Evolutionary conservation across 169 alveolate species (phyloP).

Genomic region (Plasmodium falciparum): DNA sequence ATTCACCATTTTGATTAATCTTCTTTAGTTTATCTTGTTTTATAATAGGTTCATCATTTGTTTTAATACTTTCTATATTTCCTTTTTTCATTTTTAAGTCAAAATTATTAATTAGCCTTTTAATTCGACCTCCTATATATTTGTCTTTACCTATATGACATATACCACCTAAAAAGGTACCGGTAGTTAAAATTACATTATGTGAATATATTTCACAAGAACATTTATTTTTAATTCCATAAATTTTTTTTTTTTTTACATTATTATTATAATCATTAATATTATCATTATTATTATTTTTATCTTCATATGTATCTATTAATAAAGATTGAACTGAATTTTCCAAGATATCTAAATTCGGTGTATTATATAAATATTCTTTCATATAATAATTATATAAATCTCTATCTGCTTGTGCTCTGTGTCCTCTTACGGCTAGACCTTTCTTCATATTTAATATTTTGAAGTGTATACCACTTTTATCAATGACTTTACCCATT

Average conservation of each 20-base stretch:
- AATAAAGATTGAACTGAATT: conserved; percentile 81
- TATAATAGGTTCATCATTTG: no score
- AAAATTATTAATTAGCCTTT: conserved; percentile 6
- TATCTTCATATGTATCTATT: conserved; percentile 8
- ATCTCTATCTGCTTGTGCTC: conserved; percentile 93
- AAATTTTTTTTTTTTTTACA: conserved; percentile 49
- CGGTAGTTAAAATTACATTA: conserved; percentile 91
- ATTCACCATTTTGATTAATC: background rate
- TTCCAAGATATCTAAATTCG: conserved; percentile 62
- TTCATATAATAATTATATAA: conserved; percentile 86
- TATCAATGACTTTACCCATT: conserved; percentile 91
- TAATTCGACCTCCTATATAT: conserved; percentile 65
- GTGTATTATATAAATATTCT: conserved; percentile 26
- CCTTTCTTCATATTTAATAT: conserved; percentile 92
- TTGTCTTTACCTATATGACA: conserved; percentile 89
- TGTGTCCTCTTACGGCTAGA: conserved; percentile 94
- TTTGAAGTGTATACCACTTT: conserved; percentile 90
- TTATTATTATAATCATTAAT: background rate
- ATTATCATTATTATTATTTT: background rate
- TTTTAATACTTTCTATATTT: background rate
- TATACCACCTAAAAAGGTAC: conserved; percentile 92
- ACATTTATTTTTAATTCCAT: conserved; percentile 81
- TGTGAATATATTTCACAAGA: conserved; percentile 68
- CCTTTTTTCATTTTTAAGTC: background rate
- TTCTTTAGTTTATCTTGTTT: no score